Percentiles rank a stretch among this genome's conserved stretches.
Evolutionary conservation across 164 flowering plant species (phyloP).

Genomic region (Berberis thunbergii): DNA sequence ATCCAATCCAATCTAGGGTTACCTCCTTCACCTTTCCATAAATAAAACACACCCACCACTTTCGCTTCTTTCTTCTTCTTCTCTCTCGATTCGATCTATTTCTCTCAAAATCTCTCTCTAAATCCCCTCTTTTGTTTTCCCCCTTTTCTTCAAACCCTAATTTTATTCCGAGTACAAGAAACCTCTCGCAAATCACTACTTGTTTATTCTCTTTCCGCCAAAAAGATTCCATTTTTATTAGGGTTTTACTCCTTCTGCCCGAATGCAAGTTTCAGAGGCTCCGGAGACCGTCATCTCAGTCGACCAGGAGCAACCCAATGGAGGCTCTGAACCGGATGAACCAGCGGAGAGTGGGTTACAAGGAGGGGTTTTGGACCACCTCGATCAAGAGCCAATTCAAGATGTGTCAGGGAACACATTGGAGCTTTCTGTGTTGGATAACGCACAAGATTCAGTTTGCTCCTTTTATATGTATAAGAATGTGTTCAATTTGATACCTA

Average conservation of each 20-base stretch:
- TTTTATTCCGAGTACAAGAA: too few relatives aligned
- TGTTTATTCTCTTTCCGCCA: neutral
- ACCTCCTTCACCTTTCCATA: too few relatives aligned
- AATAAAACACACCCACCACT: too few relatives aligned
- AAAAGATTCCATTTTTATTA: neutral
- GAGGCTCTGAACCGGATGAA: slow-evolving; percentile 2
- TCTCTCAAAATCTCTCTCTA: too few relatives aligned
- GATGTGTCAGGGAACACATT: slow-evolving; percentile 56
- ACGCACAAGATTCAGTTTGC: slow-evolving; percentile 15
- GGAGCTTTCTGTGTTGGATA: slow-evolving; percentile 36
- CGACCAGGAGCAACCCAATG: neutral
- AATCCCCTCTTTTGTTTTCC: neutral
- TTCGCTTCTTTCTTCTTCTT: too few relatives aligned
- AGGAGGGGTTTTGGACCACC: slow-evolving; percentile 2
- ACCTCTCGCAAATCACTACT: too few relatives aligned
- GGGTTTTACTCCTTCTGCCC: neutral
- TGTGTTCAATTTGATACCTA: slow-evolving; percentile 66
- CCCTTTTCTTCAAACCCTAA: neutral
- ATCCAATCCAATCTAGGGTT: too few relatives aligned
- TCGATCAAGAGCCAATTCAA: slow-evolving; percentile 32
- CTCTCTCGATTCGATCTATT: too few relatives aligned
- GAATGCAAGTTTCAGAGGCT: neutral
- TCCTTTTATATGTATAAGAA: slow-evolving; percentile 62
- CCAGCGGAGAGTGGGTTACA: neutral
- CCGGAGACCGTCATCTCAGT: neutral